These are phyloP conservation scores for Globisporangium alternatum DNA, from an alignment of 352 stramenopile genomes.

Conservation along the genomic window DNA sequence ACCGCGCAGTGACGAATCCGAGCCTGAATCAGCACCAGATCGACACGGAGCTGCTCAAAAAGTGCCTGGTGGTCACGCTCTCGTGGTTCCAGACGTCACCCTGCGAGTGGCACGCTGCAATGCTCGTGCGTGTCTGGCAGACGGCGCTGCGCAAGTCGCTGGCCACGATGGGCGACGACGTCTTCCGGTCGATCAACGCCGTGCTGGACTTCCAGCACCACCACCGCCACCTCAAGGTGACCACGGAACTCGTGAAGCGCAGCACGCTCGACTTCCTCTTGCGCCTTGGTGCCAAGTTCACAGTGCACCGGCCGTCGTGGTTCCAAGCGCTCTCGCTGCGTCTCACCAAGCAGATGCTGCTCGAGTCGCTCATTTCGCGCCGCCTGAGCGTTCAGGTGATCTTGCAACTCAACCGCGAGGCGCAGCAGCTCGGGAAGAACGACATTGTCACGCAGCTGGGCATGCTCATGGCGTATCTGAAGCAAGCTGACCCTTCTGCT, in stretches of 20 bases:
- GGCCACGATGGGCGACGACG: conserved; percentile 31
- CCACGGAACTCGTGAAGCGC: conserved; percentile 45
- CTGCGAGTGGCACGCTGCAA: conserved; percentile 65
- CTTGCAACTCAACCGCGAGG: conserved; percentile 33
- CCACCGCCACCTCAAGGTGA: conserved; percentile 19
- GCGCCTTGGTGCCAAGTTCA: conserved; percentile 32
- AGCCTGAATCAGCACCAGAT: conserved; percentile 33
- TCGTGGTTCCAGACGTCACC: conserved; percentile 55
- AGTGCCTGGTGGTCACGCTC: conserved; percentile 45
- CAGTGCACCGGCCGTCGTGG: conserved; percentile 28
- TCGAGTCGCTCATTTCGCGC: conserved; percentile 44
- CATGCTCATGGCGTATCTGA: conserved; percentile 35
- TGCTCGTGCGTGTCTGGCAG: conserved; percentile 60
- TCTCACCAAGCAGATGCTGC: conserved; percentile 55
- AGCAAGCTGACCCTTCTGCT: conserved; percentile 6
- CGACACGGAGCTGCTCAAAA: conserved; percentile 47
- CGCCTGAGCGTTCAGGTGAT: conserved; percentile 43
- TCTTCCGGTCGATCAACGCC: conserved; percentile 45
- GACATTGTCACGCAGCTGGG: conserved; percentile 36
- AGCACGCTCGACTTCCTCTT: conserved; percentile 56
- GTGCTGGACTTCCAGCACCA: conserved; percentile 57
- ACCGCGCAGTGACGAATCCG: conserved; percentile 48
- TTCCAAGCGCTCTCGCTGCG: conserved; percentile 37
- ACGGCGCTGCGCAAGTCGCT: conserved; percentile 46
- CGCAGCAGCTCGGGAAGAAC: conserved; percentile 18